phyloP scores from a whole-genome alignment of 1,139 yeast genomes.

The Scheffersomyces stambukii region DNA sequence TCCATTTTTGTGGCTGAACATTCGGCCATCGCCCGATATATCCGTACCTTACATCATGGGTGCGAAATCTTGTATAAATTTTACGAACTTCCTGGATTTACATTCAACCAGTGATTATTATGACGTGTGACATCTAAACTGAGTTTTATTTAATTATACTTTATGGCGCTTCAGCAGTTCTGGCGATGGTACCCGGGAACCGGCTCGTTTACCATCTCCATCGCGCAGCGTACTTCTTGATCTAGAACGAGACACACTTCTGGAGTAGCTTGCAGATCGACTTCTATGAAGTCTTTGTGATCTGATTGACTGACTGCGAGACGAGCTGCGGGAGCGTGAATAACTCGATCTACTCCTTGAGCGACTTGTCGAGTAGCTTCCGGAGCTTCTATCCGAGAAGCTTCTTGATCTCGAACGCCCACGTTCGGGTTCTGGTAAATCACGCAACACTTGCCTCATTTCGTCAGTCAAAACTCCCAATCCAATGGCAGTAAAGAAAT shows the following conservation, averaged over 20 bases:
- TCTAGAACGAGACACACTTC: slow-evolving; percentile 12
- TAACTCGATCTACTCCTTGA: slow-evolving; percentile 10
- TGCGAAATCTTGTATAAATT: too few relatives aligned
- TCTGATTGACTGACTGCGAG: slow-evolving; percentile 13
- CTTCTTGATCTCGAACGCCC: slow-evolving; percentile 16
- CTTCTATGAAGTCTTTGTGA: slow-evolving; percentile 11
- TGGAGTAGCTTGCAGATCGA: slow-evolving; percentile 12
- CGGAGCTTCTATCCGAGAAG: slow-evolving; percentile 8
- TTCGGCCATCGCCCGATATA: too few relatives aligned
- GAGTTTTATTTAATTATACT: too few relatives aligned
- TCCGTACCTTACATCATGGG: too few relatives aligned
- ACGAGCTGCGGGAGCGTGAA: slow-evolving; percentile 11
- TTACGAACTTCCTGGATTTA: too few relatives aligned
- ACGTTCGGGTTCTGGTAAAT: slow-evolving; percentile 11
- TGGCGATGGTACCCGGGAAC: too few relatives aligned
- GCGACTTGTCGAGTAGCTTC: slow-evolving; percentile 13
- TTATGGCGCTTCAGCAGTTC: too few relatives aligned
- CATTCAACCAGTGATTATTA: too few relatives aligned
- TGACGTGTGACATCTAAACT: too few relatives aligned
- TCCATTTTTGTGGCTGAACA: too few relatives aligned
- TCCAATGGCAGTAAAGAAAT: slow-evolving; percentile 91
- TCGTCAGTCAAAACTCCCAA: slow-evolving; percentile 78
- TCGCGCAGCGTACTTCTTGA: too few relatives aligned
- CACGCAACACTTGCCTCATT: slow-evolving; percentile 58
- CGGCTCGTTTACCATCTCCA: too few relatives aligned